These are phyloP conservation scores for Penicillium steckii DNA, from an alignment of 495 filamentous ascomycete species.

Conservation along the genomic window DNA sequence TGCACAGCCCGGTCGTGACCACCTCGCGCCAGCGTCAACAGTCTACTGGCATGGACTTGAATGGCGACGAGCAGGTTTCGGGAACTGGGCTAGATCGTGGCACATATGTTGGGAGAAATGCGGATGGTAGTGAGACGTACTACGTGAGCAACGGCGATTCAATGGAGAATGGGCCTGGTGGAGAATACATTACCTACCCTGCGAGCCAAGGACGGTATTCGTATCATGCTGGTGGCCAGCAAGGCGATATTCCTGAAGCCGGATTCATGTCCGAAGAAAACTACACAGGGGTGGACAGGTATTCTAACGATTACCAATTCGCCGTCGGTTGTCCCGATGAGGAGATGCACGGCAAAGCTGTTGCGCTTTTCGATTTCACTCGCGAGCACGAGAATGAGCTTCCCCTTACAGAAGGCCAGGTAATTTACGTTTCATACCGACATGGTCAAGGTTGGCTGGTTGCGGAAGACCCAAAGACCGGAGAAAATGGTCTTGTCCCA, in stretches of 20 bases:
- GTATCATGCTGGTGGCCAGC: conserved; percentile 52
- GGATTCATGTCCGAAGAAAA: conserved; percentile 63
- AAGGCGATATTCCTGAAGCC: conserved; percentile 49
- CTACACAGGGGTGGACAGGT: conserved; percentile 60
- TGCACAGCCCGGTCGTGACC: conserved; percentile 83
- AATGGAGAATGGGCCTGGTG: conserved; percentile 67
- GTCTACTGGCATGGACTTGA: conserved; percentile 50
- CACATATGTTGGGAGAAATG: conserved; percentile 63
- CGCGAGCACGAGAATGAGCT: conserved; percentile 97
- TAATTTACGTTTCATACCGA: conserved; percentile 93
- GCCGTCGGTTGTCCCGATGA: conserved; percentile 94
- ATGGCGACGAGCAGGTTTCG: conserved; percentile 27
- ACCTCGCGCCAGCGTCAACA: conserved; percentile 80
- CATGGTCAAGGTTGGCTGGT: conserved; percentile 98
- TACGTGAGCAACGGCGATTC: conserved; percentile 66
- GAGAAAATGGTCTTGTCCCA: conserved; percentile 84
- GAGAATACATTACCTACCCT: conserved; percentile 79
- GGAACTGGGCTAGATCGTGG: conserved; percentile 50
- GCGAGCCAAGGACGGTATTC: conserved; percentile 60
- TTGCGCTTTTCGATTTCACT: conserved; percentile 92
- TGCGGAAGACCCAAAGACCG: conserved; percentile 92
- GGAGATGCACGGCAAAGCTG: conserved; percentile 95
- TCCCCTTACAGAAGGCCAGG: conserved; percentile 87
- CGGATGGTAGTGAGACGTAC: conserved; percentile 75
- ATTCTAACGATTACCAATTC: conserved; percentile 88